Percentiles rank a stretch among this genome's conserved stretches.
phyloP scores from a whole-genome alignment of 139 green algal genomes.

The Ulvella scutata region DNA sequence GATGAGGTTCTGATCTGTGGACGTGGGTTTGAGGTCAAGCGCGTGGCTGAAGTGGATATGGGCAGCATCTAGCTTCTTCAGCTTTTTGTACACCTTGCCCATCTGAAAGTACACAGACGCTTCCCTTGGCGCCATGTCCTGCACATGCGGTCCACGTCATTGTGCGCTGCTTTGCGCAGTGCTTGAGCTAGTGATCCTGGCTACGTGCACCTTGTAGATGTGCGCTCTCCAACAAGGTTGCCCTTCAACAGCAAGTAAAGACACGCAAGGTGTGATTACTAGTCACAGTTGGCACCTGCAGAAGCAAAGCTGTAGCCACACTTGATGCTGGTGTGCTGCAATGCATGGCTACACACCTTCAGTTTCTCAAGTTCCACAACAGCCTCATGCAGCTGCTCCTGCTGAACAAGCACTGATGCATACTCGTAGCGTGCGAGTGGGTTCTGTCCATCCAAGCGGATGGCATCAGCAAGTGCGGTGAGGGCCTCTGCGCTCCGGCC shows the following conservation, averaged over 20 bases:
- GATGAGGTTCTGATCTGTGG: conserved; percentile 64
- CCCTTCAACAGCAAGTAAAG: not conserved
- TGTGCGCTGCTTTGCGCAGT: not conserved
- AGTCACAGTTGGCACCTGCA: no score
- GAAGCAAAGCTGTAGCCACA: no score
- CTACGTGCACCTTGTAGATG: not conserved
- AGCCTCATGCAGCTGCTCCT: conserved; percentile 41
- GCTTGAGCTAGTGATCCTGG: not conserved
- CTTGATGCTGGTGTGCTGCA: not conserved
- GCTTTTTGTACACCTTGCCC: conserved; percentile 64
- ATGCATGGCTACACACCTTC: conserved; percentile 11
- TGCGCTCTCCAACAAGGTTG: not conserved
- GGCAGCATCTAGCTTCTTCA: conserved; percentile 48
- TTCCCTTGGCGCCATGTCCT: conserved; percentile 69
- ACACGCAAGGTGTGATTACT: no score
- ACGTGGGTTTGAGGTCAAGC: conserved; percentile 70
- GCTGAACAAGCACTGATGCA: conserved; percentile 53
- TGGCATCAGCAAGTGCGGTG: conserved; percentile 44
- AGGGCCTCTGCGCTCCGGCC: conserved; percentile 49
- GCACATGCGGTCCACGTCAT: not conserved
- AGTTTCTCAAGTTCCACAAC: conserved; percentile 54
- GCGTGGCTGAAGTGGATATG: conserved; percentile 49
- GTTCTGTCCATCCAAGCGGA: conserved; percentile 65
- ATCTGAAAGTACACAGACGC: conserved; percentile 78
- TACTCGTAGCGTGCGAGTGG: conserved; percentile 82